Base-by-base conservation (phyloP, 1,284 basidiomycete species). In the Cryptococcus sp. region DNA sequence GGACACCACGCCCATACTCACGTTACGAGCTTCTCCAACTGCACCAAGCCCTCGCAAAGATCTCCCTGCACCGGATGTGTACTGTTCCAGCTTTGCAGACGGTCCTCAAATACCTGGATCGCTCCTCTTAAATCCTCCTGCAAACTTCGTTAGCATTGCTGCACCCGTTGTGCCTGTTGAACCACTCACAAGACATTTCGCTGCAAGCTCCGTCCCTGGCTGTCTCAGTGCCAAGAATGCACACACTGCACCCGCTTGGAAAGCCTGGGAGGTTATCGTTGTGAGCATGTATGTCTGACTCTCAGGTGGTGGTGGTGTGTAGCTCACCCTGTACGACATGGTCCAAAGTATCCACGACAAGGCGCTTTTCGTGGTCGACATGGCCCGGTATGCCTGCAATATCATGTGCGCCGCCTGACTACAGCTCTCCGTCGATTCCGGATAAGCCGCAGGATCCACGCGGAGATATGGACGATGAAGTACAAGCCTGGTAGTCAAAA, bases 341-440 rank as follows among this genome's bases (percentile, higher is more conserved):
- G 73, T 71, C 72, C 71, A 77, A 70, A 75, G 75, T n/a, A 67
- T 66, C 75, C 75, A 78, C n/a, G 67, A 67, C 16, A 77, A 68
- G 13, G 66, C 67, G 21, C 66, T 60, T 42, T 71, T 72, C 11
- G 70, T 71, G 9, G 55, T 55, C 0, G 65, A 64, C 64, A 72
- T 75, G 1, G 71, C 64, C 11, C 53, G 59, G 61, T 73, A 77
- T 9, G 74, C 74, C 23, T 52, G 40, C 20, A 78, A 63, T 21
- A 76, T 66, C 38, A 65, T 66, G 57, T 73, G 72, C 1, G 75
- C 72, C 2, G 76, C 70, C 37, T 67, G 63, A 33, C 53, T 62
- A 28, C 73, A 76, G 7, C 75, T 68, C 11, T 68, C 69, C 5
- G 69, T 62, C 16, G 76, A 78, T 55, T 73, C 71, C n/a, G 72